These are phyloP conservation scores for Wallacemonas collosoma DNA, from an alignment of 208 protist species.

Conservation along the genomic window DNA sequence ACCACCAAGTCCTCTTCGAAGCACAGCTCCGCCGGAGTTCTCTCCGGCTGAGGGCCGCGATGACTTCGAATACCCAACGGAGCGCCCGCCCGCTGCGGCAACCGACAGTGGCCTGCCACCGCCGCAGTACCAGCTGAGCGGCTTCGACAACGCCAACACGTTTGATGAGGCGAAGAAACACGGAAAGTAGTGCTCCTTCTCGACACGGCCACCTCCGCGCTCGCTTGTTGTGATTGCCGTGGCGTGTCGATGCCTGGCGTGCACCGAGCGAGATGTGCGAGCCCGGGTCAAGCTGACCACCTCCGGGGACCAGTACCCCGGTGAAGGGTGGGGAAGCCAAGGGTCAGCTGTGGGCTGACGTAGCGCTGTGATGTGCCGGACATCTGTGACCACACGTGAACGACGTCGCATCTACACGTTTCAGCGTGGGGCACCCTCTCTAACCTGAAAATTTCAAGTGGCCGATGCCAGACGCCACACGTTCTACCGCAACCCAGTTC, in stretches of 20 bases:
- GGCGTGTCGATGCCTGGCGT: background rate
- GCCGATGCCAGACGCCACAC: background rate
- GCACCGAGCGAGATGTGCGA: background rate
- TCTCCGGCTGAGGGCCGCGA: slow-evolving; percentile 6
- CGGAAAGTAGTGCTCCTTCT: background rate
- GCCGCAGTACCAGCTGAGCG: slow-evolving; percentile 17
- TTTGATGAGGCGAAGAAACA: slow-evolving; percentile 12
- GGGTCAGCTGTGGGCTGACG: no score
- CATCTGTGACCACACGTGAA: no score
- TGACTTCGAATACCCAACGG: slow-evolving; percentile 4
- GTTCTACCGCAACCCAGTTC: background rate
- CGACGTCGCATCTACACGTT: no score
- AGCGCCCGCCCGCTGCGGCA: background rate
- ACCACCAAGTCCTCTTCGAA: background rate
- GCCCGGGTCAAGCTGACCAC: background rate
- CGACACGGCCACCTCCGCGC: background rate
- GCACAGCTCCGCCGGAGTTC: background rate
- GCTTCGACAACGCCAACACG: slow-evolving; percentile 1
- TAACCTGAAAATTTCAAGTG: background rate
- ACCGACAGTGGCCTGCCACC: background rate
- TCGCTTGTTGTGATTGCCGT: background rate
- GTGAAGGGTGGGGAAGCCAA: no score
- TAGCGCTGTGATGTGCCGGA: no score
- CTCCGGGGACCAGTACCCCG: no score
- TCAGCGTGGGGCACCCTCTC: no score